phyloP scores from a whole-genome alignment of 352 stramenopile species.

The Thalassiosira delicatula region DNA sequence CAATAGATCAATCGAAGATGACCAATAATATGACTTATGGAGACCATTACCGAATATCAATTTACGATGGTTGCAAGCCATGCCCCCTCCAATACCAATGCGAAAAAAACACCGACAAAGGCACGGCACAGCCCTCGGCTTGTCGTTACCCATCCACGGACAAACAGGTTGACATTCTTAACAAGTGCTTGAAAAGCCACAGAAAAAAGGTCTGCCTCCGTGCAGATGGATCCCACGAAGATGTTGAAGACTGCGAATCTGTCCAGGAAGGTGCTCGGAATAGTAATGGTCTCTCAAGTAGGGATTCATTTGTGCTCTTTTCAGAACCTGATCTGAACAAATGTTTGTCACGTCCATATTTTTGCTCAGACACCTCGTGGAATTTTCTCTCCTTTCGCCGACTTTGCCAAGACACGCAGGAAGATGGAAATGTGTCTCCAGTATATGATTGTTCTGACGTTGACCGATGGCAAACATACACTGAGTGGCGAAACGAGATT shows the following conservation, averaged over 20 bases:
- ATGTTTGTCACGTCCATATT: conserved; percentile 81
- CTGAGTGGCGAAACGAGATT: conserved; percentile 59
- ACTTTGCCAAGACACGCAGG: conserved; percentile 63
- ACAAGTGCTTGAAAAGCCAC: conserved; percentile 81
- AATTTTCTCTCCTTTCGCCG: conserved; percentile 76
- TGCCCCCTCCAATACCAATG: conserved; percentile 93
- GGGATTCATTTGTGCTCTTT: conserved; percentile 57
- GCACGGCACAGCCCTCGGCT: conserved; percentile 71
- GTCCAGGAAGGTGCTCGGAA: conserved; percentile 69
- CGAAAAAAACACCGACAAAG: conserved; percentile 61
- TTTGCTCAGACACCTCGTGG: conserved; percentile 77
- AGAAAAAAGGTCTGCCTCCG: conserved; percentile 76
- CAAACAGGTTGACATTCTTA: conserved; percentile 74
- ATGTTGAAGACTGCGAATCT: conserved; percentile 73
- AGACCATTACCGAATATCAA: conserved; percentile 92
- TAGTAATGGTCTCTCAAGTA: not conserved
- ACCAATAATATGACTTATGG: conserved; percentile 94
- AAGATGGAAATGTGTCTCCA: conserved; percentile 41
- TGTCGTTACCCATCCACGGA: conserved; percentile 83
- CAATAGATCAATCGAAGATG: conserved; percentile 90
- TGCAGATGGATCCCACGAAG: conserved; percentile 74
- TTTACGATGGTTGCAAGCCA: conserved; percentile 94
- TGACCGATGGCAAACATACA: conserved; percentile 59
- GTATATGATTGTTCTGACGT: conserved; percentile 68
- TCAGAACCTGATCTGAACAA: conserved; percentile 76